phyloP scores from a whole-genome alignment of 345 rosid species.

The Aurinia saxatilis region DNA sequence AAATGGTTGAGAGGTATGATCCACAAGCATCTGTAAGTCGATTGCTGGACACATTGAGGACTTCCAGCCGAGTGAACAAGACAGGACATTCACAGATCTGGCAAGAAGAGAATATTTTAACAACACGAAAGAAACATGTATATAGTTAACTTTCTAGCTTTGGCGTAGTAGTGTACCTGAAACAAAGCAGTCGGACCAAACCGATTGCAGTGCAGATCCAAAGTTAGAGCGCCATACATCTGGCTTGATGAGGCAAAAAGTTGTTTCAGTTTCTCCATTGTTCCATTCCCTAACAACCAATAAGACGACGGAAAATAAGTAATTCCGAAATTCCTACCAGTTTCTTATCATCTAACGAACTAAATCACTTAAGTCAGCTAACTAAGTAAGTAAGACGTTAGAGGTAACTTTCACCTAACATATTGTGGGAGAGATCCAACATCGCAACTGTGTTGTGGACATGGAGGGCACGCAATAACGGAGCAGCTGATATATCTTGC shows the following conservation, averaged over 20 bases:
- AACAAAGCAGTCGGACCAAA: conserved; percentile 91
- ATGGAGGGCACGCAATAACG: conserved; percentile 67
- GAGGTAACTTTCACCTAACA: conserved; percentile 52
- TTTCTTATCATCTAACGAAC: conserved; percentile 3
- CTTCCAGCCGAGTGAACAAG: conserved; percentile 72
- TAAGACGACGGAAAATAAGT: conserved; percentile 16
- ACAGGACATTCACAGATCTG: conserved; percentile 96
- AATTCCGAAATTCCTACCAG: background rate
- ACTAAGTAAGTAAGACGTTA: background rate
- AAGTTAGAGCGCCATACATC: conserved; percentile 69
- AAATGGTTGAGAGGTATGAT: conserved; percentile 79
- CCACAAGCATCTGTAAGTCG: conserved; percentile 98
- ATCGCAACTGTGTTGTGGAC: conserved; percentile 56
- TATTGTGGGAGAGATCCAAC: conserved; percentile 85
- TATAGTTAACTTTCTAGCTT: conserved; percentile 9
- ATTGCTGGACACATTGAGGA: conserved; percentile 86
- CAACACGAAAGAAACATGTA: conserved; percentile 10
- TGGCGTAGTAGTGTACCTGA: conserved; percentile 49
- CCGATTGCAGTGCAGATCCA: conserved; percentile 94
- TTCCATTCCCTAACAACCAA: conserved; percentile 72
- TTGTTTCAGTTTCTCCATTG: conserved; percentile 84
- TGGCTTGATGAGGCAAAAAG: conserved; percentile 59
- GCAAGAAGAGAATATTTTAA: conserved; percentile 6
- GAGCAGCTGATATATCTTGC: conserved; percentile 85
- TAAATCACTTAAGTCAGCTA: background rate